Evolutionary conservation across 768 basidiomycete genomes (phyloP), one percentile per base, ranked within the genome.

Genomic region (Lactarius psammicola): DNA sequence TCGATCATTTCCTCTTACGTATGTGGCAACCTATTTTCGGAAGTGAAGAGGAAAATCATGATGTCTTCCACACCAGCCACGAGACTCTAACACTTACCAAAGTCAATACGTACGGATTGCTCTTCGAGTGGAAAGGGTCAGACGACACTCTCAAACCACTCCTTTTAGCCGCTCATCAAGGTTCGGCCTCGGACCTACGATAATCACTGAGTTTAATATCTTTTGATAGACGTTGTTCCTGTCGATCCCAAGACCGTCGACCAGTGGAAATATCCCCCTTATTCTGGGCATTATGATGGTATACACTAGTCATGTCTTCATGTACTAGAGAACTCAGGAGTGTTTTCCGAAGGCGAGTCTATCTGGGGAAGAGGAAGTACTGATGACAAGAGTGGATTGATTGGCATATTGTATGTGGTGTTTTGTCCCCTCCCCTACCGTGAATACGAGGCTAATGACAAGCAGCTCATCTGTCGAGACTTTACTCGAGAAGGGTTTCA

Each of bases 1-100:
- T 57, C 68, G 72, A 26, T 75, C 88, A 46, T 94, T 89, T 69
- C 84, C 87, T 10, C 77, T 86, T 74, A 84, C 81, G 80, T 89
- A 76, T 56, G 78, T 75, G 18, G 9, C 36, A n/a, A 34, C 4
- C 13, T 36, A 17, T 40, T 31, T 10, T 20, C 0, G 7, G 23
- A 23, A 49, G 18, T 23, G 23, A 4, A 20, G 26, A 36, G 2
- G n/a, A 15, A 2, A 1, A 20, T 23, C 15, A 20, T 42, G 40
- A 40, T 1, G 40, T 6, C 26, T 40, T 33, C 28, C 4, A 56
- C 31, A 62, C 36, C 46, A 86, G 84, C 20, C 84, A 87, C 70
- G 68, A 79, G 9, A 78, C 76, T 20, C 77, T 88, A 6, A 67
- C 79, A 44, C 75, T 88, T 62, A 82, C 82, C 7, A 79, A 80